Percentiles rank a stretch among this genome's conserved stretches.
These are phyloP conservation scores for Wickerhamomyces sp. DNA, from an alignment of 1,139 yeast species.

Conservation along the genomic window DNA sequence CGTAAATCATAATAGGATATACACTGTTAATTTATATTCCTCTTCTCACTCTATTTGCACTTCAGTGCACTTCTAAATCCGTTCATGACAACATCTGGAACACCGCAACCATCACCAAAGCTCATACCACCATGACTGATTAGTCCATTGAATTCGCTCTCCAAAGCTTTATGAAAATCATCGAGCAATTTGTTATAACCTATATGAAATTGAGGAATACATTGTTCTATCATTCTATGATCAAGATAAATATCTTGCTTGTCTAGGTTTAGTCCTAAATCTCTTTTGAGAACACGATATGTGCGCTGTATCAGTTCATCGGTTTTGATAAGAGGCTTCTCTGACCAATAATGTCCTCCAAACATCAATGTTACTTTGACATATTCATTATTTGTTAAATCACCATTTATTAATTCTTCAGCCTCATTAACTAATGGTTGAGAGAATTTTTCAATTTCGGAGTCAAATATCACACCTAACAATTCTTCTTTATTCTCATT, in stretches of 20 bases:
- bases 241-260: conserved; percentile 28
- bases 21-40: too few species aligned
- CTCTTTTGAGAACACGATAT: conserved; percentile 38
- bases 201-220: conserved; percentile 80
- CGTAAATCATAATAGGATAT: too few species aligned
- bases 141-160: conserved; percentile 34
- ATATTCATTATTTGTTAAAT: conserved; percentile 37
- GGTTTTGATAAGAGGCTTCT: conserved; percentile 3
- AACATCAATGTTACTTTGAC: conserved; percentile 84
- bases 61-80: conserved; percentile 51
- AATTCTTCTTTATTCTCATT: conserved; percentile 52
- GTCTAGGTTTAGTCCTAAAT: conserved; percentile 43
- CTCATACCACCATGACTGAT: conserved; percentile 78
- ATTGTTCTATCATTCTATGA: conserved; percentile 37
- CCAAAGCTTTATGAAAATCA: conserved; percentile 32
- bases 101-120: conserved; percentile 80
- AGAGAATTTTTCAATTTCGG: conserved; percentile 62
- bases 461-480: conserved; percentile 87
- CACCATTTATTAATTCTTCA: conserved; percentile 18
- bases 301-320: conserved; percentile 3
- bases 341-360: conserved; percentile 69
- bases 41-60: conserved; percentile 5
- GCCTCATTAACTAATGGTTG: conserved; percentile 23
- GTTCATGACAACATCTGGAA: conserved; percentile 78
- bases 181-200: conserved; percentile 56